Evolutionary conservation across 768 basidiomycete genomes (phyloP).

Genomic region (Porpolomopsis calyptriformis): DNA sequence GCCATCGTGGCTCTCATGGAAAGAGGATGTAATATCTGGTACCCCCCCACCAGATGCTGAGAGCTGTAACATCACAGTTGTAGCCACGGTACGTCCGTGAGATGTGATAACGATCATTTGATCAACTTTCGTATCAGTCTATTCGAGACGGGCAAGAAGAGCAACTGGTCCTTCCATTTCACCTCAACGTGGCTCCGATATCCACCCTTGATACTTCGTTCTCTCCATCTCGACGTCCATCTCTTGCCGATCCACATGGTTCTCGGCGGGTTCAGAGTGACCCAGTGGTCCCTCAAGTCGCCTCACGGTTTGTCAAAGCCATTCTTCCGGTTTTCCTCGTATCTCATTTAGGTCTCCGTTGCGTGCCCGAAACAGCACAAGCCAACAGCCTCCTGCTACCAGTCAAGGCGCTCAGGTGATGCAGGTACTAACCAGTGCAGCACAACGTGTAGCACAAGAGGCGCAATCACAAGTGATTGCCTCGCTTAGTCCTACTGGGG

Average conservation of each 20-base stretch:
- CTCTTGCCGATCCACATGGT: slow-evolving; percentile 23
- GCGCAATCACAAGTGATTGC: slow-evolving; percentile 55
- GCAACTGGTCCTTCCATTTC: slow-evolving; percentile 53
- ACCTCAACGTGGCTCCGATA: slow-evolving; percentile 60
- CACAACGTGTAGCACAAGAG: slow-evolving; percentile 67
- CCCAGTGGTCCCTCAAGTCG: slow-evolving; percentile 33
- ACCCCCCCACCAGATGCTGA: slow-evolving; percentile 68
- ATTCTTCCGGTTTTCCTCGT: not conserved
- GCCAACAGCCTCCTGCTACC: slow-evolving; percentile 11
- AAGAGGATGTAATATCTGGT: slow-evolving; percentile 72
- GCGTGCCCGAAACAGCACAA: not conserved
- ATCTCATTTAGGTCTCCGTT: slow-evolving; percentile 12
- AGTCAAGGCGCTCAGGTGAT: slow-evolving; percentile 62
- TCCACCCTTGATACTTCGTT: slow-evolving; percentile 33
- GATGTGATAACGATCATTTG: slow-evolving; percentile 5
- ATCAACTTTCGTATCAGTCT: slow-evolving; percentile 33
- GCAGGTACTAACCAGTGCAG: slow-evolving; percentile 65
- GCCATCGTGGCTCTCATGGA: slow-evolving; percentile 85
- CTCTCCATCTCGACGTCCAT: slow-evolving; percentile 31
- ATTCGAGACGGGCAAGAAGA: slow-evolving; percentile 68
- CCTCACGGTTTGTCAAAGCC: slow-evolving; percentile 25
- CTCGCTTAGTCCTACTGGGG: slow-evolving; percentile 31
- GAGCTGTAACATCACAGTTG: slow-evolving; percentile 62
- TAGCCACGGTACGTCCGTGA: slow-evolving; percentile 54
- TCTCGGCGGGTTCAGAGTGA: slow-evolving; percentile 40